phyloP scores from a whole-genome alignment of 208 protist genomes.

The Acanthamoeba polyphaga region DNA sequence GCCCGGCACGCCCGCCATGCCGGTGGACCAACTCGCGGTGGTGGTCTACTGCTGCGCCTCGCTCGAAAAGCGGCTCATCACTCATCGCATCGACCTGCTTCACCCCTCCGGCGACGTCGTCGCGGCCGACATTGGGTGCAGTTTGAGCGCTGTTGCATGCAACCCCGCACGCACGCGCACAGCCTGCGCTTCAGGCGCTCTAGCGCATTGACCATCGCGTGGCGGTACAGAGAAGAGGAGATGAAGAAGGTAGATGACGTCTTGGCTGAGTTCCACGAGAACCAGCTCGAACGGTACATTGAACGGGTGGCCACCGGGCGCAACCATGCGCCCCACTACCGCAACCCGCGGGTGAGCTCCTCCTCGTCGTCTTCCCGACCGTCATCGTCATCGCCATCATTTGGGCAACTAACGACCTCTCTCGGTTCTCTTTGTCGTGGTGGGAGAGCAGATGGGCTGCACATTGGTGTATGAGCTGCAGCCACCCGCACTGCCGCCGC shows the following conservation, averaged over 20 bases:
- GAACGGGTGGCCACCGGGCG: slow-evolving; percentile 29
- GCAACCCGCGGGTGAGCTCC: not conserved
- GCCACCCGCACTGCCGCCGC: not conserved
- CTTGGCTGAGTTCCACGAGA: slow-evolving; percentile 10
- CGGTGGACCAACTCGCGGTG: slow-evolving; percentile 14
- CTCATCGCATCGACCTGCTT: not conserved
- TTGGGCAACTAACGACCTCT: not conserved
- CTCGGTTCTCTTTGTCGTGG: not conserved
- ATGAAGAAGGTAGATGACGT: slow-evolving; percentile 30
- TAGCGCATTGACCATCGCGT: not conserved
- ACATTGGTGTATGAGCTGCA: slow-evolving; percentile 46
- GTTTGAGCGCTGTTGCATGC: not conserved
- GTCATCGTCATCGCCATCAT: not conserved
- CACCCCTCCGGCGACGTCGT: not conserved
- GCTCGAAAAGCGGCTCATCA: slow-evolving; percentile 33
- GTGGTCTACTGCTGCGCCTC: slow-evolving; percentile 65
- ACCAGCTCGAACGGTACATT: slow-evolving; percentile 6
- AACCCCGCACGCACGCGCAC: no score
- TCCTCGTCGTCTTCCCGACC: not conserved
- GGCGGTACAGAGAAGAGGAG: not conserved
- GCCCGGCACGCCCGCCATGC: not conserved
- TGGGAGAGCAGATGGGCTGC: not conserved
- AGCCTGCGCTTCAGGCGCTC: no score
- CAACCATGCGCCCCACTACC: slow-evolving; percentile 54
- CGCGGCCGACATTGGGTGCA: not conserved